Percentiles rank a stretch among this genome's conserved stretches.
These are phyloP conservation scores for Ceratocystis variospora DNA, from an alignment of 2,329 filamentous ascomycete genomes.

Conservation along the genomic window DNA sequence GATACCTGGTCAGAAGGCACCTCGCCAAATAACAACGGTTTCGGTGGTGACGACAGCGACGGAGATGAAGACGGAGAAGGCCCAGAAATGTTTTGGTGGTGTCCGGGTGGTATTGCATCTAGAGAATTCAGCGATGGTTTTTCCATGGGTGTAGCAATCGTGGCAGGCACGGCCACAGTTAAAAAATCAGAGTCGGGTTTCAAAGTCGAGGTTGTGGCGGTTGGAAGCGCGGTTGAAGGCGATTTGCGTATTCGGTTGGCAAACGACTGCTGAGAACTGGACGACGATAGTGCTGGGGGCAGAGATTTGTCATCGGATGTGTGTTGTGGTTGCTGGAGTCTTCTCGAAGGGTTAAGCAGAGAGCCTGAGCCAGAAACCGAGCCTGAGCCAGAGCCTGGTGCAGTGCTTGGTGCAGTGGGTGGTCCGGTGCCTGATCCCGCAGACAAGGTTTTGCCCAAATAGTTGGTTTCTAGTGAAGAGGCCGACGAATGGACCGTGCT, in stretches of 20 bases:
- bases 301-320: constrained; percentile 7
- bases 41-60: constrained; percentile 1
- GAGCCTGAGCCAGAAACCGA: constrained; percentile 1
- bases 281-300: background rate
- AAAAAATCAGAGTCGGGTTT: background rate
- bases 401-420: background rate
- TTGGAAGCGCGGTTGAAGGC: constrained; percentile 25
- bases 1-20: constrained; percentile 39
- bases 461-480: constrained; percentile 15
- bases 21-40: constrained; percentile 56
- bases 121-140: background rate
- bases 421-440: background rate
- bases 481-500: constrained; percentile 11
- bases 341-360: constrained; percentile 1
- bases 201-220: background rate
- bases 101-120: background rate
- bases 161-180: background rate
- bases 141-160: background rate
- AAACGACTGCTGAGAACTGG: constrained; percentile 31
- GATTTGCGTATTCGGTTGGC: constrained; percentile 46
- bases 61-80: background rate
- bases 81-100: background rate
- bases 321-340: constrained; percentile 2
- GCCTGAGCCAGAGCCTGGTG: background rate
- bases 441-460: constrained; percentile 8